Conservation (phyloP, 352 stramenopile species). For the Elongisporangium anandrum region DNA sequence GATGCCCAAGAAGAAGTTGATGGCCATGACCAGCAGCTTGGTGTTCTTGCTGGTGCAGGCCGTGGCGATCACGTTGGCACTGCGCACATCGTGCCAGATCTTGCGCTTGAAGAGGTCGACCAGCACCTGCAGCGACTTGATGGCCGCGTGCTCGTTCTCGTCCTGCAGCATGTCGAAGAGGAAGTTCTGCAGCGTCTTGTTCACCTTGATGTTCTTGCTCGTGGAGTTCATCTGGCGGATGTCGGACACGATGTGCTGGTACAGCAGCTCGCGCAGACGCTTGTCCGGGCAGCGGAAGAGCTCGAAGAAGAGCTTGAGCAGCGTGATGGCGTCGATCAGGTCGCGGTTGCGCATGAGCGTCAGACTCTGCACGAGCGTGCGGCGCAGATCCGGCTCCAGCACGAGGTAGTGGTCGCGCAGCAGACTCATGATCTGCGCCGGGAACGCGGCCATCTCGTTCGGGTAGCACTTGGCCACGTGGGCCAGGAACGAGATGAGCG, state of each 20-base stretch:
- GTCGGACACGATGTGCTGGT: conserved; percentile 96
- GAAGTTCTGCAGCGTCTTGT: conserved; percentile 94
- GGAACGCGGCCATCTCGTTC: conserved; percentile 84
- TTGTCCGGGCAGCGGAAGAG: conserved; percentile 97
- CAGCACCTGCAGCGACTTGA: conserved; percentile 91
- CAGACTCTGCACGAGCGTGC: conserved; percentile 93
- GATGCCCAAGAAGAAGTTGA: conserved; percentile 99
- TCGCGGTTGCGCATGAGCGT: conserved; percentile 97
- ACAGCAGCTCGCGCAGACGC: conserved; percentile 92
- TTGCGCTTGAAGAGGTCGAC: conserved; percentile 95
- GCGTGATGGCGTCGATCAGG: conserved; percentile 85
- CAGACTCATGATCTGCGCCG: conserved; percentile 89
- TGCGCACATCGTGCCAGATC: conserved; percentile 96
- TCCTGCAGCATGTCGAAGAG: conserved; percentile 94
- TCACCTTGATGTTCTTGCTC: conserved; percentile 95
- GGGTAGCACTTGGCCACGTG: conserved; percentile 91
- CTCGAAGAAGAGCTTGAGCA: conserved; percentile 96
- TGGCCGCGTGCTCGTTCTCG: conserved; percentile 77
- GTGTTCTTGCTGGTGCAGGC: conserved; percentile 86
- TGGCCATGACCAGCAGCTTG: conserved; percentile 85
- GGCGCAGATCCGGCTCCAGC: conserved; percentile 89
- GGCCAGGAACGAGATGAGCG: conserved; percentile 96
- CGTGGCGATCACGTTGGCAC: conserved; percentile 96
- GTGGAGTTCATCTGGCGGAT: conserved; percentile 84
- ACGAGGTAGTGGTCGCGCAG: conserved; percentile 89